These are phyloP conservation scores for Cryphonectria naterciae DNA, from an alignment of 2,329 filamentous ascomycete species.

Conservation along the genomic window DNA sequence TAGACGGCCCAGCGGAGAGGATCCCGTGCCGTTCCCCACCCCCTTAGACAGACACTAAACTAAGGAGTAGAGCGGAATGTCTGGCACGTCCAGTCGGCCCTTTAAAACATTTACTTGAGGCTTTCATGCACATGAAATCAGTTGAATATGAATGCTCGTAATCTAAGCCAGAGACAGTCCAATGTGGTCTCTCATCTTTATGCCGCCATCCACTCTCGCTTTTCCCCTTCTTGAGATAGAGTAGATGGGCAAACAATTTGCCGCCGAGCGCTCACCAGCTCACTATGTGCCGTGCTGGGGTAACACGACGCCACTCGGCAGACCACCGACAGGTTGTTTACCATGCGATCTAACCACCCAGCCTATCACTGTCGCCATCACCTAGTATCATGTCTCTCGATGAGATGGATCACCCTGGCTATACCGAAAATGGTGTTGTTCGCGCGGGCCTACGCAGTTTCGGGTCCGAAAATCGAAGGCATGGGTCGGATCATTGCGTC, in stretches of 20 bases:
- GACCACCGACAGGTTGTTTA: background rate
- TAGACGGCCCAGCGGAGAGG: background rate
- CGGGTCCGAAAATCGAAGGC: background rate
- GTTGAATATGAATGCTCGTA: background rate
- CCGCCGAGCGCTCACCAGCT: background rate
- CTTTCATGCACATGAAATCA: background rate
- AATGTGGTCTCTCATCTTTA: background rate
- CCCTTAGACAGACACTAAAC: background rate
- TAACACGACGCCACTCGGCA: background rate
- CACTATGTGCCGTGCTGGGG: background rate
- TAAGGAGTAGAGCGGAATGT: background rate
- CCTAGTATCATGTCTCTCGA: background rate
- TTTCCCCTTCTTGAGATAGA: background rate
- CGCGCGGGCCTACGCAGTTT: background rate
- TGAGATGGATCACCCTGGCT: background rate
- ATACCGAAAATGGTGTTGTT: background rate
- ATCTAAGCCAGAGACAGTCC: background rate
- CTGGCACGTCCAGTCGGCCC: background rate
- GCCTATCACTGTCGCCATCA: background rate
- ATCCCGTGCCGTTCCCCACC: background rate
- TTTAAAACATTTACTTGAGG: background rate
- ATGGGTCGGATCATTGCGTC: background rate
- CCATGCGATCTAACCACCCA: background rate
- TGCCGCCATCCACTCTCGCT: no score
- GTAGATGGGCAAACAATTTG: background rate